Percentiles rank a stretch among this genome's conserved stretches.
These are phyloP conservation scores for Penicillium nucicola DNA, from an alignment of 495 filamentous ascomycete species.

Conservation along the genomic window DNA sequence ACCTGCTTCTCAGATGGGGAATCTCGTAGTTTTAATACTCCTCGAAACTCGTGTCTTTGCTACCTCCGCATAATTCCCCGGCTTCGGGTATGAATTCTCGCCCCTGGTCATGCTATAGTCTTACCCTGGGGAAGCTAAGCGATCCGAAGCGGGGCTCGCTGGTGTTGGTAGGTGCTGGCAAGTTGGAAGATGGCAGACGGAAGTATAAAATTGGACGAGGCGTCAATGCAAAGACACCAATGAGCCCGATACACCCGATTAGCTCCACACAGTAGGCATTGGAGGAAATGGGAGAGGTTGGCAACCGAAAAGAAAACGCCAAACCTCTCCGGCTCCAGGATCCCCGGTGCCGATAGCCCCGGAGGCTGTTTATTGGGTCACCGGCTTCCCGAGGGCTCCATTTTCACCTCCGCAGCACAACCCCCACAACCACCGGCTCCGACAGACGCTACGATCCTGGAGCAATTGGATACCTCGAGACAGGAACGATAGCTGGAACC, in stretches of 20 bases:
- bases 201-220: background rate
- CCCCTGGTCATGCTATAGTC: background rate
- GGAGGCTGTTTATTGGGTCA: background rate
- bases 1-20: background rate
- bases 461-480: background rate
- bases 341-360: conserved; percentile 1
- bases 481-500: no score
- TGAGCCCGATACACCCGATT: background rate
- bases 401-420: background rate
- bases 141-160: background rate
- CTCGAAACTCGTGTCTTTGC: background rate
- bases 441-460: background rate
- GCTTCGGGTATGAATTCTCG: background rate
- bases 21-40: conserved; percentile 1
- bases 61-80: conserved; percentile 1
- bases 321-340: no score
- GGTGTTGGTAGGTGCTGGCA: background rate
- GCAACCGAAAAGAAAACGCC: no score
- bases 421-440: background rate
- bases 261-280: background rate
- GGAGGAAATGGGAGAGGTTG: no score
- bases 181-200: background rate
- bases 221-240: background rate
- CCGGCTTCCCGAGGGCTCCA: background rate
- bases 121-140: conserved; percentile 7